A percentile compares a stretch with the other conserved stretches of the same genome.
These are phyloP conservation scores for Murraya koenigii DNA, from an alignment of 345 rosid species.

Conservation along the genomic window DNA sequence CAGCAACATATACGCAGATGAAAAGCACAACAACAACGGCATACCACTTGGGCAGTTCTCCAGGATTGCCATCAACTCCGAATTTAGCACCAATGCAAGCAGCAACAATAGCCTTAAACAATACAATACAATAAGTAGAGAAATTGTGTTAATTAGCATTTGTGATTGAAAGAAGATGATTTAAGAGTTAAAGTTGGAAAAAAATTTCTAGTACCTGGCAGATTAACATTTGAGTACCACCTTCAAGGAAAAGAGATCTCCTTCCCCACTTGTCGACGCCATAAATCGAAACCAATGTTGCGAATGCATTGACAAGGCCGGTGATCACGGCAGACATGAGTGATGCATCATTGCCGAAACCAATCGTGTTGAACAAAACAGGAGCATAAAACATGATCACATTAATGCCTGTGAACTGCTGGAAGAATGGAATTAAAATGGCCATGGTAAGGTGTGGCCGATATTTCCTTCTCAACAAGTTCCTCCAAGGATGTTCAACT, in stretches of 20 bases:
- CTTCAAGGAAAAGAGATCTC: constrained; percentile 73
- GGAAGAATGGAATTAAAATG: constrained; percentile 72
- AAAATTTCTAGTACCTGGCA: constrained; percentile 54
- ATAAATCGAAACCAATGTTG: constrained; percentile 68
- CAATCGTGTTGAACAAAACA: constrained; percentile 76
- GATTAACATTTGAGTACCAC: constrained; percentile 76
- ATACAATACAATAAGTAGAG: too few species aligned
- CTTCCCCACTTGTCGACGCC: constrained; percentile 91
- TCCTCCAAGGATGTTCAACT: constrained; percentile 82
- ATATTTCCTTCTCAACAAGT: constrained; percentile 73
- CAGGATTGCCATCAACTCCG: constrained; percentile 61
- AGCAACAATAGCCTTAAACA: constrained; percentile 47
- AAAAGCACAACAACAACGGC: constrained; percentile 77
- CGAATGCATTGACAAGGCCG: constrained; percentile 58
- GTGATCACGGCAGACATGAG: constrained; percentile 87
- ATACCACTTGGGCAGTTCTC: constrained; percentile 73
- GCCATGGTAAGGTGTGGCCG: constrained; percentile 85
- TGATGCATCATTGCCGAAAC: constrained; percentile 62
- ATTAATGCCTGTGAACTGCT: constrained; percentile 83
- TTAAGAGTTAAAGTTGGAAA: too few species aligned
- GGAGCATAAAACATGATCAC: constrained; percentile 94
- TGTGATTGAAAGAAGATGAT: too few species aligned
- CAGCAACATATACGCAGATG: constrained; percentile 77
- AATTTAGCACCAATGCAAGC: constrained; percentile 79
- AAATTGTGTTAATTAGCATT: too few species aligned